Conservation (phyloP, 306 rosid genomes). For the Vigna mungo region DNA sequence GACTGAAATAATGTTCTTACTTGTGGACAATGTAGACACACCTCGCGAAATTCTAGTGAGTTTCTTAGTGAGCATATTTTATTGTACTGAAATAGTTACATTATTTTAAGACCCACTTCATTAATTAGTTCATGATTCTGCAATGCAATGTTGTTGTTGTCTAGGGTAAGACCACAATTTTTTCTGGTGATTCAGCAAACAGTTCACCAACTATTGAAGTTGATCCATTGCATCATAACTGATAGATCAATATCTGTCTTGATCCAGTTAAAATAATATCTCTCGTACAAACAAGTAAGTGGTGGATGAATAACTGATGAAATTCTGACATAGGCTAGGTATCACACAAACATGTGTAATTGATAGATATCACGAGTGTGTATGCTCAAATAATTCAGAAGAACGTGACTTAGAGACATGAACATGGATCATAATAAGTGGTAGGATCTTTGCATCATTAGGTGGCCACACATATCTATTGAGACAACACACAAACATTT, state of each 20-base stretch:
- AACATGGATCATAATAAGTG: not conserved
- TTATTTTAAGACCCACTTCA: conserved; percentile 10
- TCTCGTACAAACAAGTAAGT: not conserved
- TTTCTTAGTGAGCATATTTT: conserved; percentile 11
- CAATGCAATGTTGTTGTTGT: not conserved
- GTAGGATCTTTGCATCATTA: too few species aligned
- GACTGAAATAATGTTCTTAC: conserved; percentile 2
- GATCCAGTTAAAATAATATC: conserved; percentile 20
- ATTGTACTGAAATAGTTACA: not conserved
- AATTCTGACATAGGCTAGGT: not conserved
- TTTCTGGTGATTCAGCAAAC: not conserved
- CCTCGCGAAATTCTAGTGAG: not conserved
- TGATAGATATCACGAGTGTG: not conserved
- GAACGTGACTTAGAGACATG: not conserved
- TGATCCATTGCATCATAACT: conserved; percentile 4
- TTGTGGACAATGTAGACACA: not conserved
- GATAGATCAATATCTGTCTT: not conserved
- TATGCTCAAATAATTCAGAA: not conserved
- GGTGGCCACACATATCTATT: not conserved
- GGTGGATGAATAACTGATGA: not conserved
- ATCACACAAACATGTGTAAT: not conserved
- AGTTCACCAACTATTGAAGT: not conserved
- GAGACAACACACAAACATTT: too few species aligned
- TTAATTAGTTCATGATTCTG: conserved; percentile 7
- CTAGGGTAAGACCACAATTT: conserved; percentile 12